Evolutionary conservation across 2,329 filamentous ascomycete species (phyloP).

Genomic region (Didymella pinodella): DNA sequence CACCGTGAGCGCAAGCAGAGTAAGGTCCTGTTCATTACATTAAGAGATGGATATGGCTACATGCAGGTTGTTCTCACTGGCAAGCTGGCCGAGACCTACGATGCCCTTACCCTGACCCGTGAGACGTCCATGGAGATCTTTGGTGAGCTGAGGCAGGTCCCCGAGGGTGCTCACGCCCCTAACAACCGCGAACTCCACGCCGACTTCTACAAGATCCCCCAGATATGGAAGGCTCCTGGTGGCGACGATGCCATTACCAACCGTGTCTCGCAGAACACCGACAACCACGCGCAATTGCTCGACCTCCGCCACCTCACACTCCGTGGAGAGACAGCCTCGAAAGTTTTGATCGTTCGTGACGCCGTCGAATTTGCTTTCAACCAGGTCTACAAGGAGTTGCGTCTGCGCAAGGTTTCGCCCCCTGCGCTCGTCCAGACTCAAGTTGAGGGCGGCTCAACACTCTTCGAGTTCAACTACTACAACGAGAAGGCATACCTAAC

Average conservation of each 20-base stretch:
- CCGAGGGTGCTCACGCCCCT: constrained; percentile 77
- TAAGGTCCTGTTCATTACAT: constrained; percentile 84
- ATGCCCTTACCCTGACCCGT: constrained; percentile 82
- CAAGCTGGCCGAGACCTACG: constrained; percentile 88
- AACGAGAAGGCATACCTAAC: constrained; percentile 91
- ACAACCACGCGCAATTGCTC: constrained; percentile 73
- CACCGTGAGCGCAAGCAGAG: constrained; percentile 84
- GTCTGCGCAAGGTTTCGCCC: constrained; percentile 83
- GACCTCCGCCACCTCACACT: constrained; percentile 86
- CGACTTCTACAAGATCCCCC: constrained; percentile 81
- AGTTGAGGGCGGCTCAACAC: constrained; percentile 89
- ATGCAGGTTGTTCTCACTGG: constrained; percentile 86
- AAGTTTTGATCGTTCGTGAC: constrained; percentile 86
- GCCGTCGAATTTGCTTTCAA: constrained; percentile 83
- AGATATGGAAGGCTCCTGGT: constrained; percentile 75
- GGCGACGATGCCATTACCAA: constrained; percentile 94
- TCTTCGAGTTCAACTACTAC: constrained; percentile 91
- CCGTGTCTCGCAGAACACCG: constrained; percentile 72
- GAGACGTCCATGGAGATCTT: constrained; percentile 87
- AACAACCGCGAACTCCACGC: constrained; percentile 88
- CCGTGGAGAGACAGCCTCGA: constrained; percentile 82
- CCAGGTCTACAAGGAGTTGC: constrained; percentile 77
- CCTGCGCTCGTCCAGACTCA: constrained; percentile 94
- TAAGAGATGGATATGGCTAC: constrained; percentile 83
- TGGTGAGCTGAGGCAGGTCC: constrained; percentile 84